These are phyloP conservation scores for Macadamia integrifolia DNA, from an alignment of 164 flowering plant genomes.

Conservation along the genomic window DNA sequence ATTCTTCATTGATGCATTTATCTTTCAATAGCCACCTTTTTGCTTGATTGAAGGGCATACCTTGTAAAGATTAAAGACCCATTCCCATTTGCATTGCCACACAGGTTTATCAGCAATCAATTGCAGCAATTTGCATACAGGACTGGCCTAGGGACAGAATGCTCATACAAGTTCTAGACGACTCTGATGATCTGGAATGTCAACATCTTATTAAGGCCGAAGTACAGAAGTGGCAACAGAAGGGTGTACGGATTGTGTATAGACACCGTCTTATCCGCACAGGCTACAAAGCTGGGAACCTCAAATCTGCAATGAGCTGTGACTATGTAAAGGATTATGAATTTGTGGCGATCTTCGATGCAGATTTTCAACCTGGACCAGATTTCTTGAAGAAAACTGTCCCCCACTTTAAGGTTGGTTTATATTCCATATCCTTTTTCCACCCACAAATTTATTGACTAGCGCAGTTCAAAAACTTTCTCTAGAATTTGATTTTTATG, in stretches of 20 bases:
- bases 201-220: slow-evolving; percentile 82
- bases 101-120: slow-evolving; percentile 93
- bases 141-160: slow-evolving; percentile 96
- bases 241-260: slow-evolving; percentile 77
- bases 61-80: too few relatives aligned
- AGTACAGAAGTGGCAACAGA: slow-evolving; percentile 92
- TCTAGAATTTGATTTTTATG: too few relatives aligned
- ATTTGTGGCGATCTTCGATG: too few relatives aligned
- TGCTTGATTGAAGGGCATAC: too few relatives aligned
- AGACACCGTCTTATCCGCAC: slow-evolving; percentile 88
- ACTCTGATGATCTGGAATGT: slow-evolving; percentile 75
- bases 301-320: slow-evolving; percentile 78
- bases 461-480: too few relatives aligned
- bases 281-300: slow-evolving; percentile 97
- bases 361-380: too few relatives aligned
- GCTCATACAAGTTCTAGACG: slow-evolving; percentile 91
- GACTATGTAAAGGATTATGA: too few relatives aligned
- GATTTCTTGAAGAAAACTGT: slow-evolving; percentile 21
- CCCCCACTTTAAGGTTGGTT: slow-evolving; percentile 83
- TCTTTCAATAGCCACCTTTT: too few relatives aligned
- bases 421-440: not conserved
- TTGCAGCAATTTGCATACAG: slow-evolving; percentile 74
- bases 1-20: too few relatives aligned
- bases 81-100: too few relatives aligned
- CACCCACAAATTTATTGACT: too few relatives aligned